Base-by-base conservation (phyloP, 371 early-diverging fungal genomes). In the Syncephalastrum monosporum region DNA sequence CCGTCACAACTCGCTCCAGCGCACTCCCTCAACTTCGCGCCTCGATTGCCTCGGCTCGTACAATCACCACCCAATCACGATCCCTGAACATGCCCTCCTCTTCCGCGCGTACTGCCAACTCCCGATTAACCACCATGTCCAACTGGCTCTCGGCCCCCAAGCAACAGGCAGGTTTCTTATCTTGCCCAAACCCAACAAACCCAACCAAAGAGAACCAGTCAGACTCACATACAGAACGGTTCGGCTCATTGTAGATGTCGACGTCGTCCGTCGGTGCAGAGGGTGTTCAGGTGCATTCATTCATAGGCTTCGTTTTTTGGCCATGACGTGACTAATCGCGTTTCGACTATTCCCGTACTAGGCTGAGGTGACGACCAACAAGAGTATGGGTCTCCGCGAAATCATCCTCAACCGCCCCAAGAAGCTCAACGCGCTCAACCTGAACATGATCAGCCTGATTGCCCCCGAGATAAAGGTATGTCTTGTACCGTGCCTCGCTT, bases 361-460 rank as follows among this genome's bases (percentile, higher is more conserved):
- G 81, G 73, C 76, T 12, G 80, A 79, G 56, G 74, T 83, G 25
- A 56, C 81, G 58, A 81, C 80, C 44, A 76, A 73, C 43, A 78
- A 78, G 49, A 61, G 58, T 25, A 47, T 60, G 14, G 59, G 59
- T 48, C 56, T 56, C 23, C 69, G 69, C 14, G 64, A 63, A 55
- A 79, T 96, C 56, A 77, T 94, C 27, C 83, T 97, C 57, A 96
- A 96, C 74, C 81, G 97, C 24, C 97, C 96, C 17, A 79, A 84
- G 59, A 90, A 87, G 17, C 73, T 93, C 25, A 96, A 98, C 68
- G 91, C 97, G 16, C 82, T 98, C 51, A 94, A 88, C 69, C 67
- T 87, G 57, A 72, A 79, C 53, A 97, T 98, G 98, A 84, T 98
- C 49, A 74, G 88, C 51, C 73, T 78, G 57, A 93, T 97, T 59